These are phyloP conservation scores for Tripidium arundinaceum DNA, from an alignment of 202 grass and related monocot species.

Conservation along the genomic window DNA sequence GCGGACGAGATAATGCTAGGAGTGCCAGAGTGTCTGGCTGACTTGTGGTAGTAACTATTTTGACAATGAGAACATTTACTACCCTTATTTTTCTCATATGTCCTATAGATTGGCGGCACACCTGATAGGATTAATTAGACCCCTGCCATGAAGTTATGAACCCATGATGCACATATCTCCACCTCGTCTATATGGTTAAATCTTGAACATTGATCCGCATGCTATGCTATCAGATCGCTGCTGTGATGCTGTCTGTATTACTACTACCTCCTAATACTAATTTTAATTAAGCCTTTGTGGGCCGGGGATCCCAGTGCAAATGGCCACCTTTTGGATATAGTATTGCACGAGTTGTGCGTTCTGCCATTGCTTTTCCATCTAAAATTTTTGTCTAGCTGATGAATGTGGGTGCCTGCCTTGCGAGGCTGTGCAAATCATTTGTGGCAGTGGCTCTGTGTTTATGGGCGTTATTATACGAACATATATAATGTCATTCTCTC, in stretches of 20 bases:
- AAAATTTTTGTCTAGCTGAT: conserved; percentile 21
- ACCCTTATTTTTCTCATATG: not conserved
- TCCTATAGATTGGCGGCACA: not conserved
- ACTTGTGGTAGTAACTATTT: not conserved
- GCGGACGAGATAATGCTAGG: too few species aligned
- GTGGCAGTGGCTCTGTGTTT: not conserved
- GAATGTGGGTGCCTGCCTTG: conserved; percentile 24
- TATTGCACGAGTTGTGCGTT: not conserved
- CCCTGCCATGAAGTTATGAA: not conserved
- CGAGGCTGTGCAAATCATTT: conserved; percentile 28
- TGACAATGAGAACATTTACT: not conserved
- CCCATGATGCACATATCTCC: not conserved
- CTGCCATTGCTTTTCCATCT: conserved; percentile 1
- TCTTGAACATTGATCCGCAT: not conserved
- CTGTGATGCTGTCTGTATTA: not conserved
- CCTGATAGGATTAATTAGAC: not conserved
- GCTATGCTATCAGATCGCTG: conserved; percentile 3
- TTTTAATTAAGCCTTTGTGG: not conserved
- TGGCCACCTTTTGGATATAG: conserved; percentile 1
- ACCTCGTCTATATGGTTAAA: not conserved
- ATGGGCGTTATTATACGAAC: too few species aligned
- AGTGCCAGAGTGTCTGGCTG: too few species aligned
- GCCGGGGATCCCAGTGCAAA: conserved; percentile 6
- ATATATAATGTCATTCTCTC: too few species aligned
- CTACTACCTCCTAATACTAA: not conserved